Evolutionary conservation across 2,329 filamentous ascomycete species (phyloP).

Genomic region (Curvularia sp.): DNA sequence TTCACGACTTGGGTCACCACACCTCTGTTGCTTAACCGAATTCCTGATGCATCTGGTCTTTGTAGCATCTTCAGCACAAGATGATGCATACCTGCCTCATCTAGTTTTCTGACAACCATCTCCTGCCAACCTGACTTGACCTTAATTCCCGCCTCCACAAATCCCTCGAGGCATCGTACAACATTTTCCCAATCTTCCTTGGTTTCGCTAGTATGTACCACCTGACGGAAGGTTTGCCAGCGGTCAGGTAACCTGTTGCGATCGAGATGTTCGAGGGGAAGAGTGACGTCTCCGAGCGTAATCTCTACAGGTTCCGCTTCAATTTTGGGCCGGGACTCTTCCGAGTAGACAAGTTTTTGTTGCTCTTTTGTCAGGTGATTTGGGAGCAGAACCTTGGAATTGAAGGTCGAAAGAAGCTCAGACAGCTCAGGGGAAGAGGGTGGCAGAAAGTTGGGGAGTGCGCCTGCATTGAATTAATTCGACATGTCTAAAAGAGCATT

Average conservation of each 20-base stretch:
- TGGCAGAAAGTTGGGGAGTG: conserved; percentile 52
- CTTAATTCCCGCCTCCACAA: conserved; percentile 33
- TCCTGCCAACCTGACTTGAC: conserved; percentile 22
- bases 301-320: conserved; percentile 53
- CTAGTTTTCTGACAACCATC: conserved; percentile 32
- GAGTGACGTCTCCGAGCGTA: conserved; percentile 49
- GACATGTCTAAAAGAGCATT: not conserved
- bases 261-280: conserved; percentile 45
- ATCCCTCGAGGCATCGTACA: conserved; percentile 41
- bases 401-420: conserved; percentile 50
- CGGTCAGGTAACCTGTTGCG: conserved; percentile 28
- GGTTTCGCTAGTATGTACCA: conserved; percentile 32
- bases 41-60: conserved; percentile 32
- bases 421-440: conserved; percentile 53
- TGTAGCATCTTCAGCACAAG: conserved; percentile 43
- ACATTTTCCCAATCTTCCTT: conserved; percentile 48
- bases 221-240: conserved; percentile 17
- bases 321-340: conserved; percentile 51
- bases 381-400: conserved; percentile 55
- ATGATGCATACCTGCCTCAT: conserved; percentile 30
- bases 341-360: conserved; percentile 52
- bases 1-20: conserved; percentile 47
- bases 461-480: conserved; percentile 29
- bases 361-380: conserved; percentile 52
- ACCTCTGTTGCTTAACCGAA: conserved; percentile 27